A percentile compares a stretch with the other conserved stretches of the same genome.
phyloP scores from a whole-genome alignment of 2,329 filamentous ascomycete species.

The Incumbomyces delicatus region DNA sequence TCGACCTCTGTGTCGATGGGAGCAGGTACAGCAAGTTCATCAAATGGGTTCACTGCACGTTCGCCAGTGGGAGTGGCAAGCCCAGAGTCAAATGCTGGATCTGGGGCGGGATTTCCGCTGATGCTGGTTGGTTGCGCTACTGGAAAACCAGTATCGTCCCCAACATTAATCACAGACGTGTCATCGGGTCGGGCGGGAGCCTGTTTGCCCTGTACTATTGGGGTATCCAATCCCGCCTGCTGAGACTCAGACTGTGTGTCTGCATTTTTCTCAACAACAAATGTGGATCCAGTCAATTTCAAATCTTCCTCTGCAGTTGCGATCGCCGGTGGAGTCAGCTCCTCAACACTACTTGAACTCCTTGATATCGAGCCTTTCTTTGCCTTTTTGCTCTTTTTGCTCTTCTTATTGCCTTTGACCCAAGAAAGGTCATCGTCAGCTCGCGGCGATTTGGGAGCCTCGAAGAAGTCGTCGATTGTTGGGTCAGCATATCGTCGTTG shows the following conservation, averaged over 20 bases:
- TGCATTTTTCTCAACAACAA: neutral
- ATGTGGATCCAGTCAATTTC: neutral
- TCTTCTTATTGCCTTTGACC: constrained; percentile 7
- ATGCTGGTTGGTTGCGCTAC: neutral
- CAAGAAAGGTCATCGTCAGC: constrained; percentile 4
- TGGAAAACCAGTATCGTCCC: neutral
- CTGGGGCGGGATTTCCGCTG: neutral
- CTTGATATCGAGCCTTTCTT: constrained; percentile 3
- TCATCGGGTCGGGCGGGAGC: too few relatives aligned
- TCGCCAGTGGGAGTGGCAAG: neutral
- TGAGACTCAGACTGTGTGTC: neutral
- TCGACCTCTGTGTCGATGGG: neutral
- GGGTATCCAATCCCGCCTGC: neutral
- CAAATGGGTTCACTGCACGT: neutral
- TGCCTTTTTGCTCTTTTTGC: constrained; percentile 6
- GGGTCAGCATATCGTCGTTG: neutral
- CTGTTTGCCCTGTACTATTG: neutral
- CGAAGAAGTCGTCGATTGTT: constrained; percentile 8
- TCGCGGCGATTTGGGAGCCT: neutral
- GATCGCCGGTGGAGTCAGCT: neutral
- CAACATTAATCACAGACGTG: neutral
- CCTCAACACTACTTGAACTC: neutral
- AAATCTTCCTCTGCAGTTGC: constrained; percentile 1
- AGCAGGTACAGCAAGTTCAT: neutral
- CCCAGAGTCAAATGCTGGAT: neutral